These are phyloP conservation scores for Ampelomyces quisqualis DNA, from an alignment of 2,329 filamentous ascomycete genomes.

Conservation along the genomic window DNA sequence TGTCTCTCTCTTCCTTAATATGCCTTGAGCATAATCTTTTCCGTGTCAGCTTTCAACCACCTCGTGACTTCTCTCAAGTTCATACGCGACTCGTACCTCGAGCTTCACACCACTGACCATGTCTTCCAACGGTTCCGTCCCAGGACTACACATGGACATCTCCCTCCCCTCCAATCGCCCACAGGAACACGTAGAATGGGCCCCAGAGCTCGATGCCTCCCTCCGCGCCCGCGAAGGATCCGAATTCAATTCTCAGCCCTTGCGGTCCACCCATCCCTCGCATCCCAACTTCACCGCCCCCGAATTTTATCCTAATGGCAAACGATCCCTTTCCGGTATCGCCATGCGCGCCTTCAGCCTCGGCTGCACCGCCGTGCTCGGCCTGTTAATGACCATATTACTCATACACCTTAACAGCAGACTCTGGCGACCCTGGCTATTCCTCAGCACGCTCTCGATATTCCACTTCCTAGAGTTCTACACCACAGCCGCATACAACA, in stretches of 20 bases:
- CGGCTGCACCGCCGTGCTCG: constrained; percentile 42
- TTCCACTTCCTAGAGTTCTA: constrained; percentile 99
- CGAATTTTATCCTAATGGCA: constrained; percentile 46
- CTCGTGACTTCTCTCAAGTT: too few species aligned
- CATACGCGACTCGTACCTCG: too few species aligned
- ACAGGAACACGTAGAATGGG: constrained; percentile 23
- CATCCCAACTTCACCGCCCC: constrained; percentile 19
- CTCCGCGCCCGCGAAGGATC: constrained; percentile 29
- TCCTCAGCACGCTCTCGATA: constrained; percentile 66
- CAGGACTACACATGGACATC: constrained; percentile 29
- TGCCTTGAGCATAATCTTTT: constrained; percentile 12
- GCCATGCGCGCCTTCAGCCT: constrained; percentile 49
- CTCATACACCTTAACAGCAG: constrained; percentile 39
- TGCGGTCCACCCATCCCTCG: constrained; percentile 14
- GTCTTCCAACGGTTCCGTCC: constrained; percentile 26
- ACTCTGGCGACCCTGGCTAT: constrained; percentile 63
- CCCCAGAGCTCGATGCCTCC: constrained; percentile 29
- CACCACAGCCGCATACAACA: constrained; percentile 83
- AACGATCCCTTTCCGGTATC: constrained; percentile 51
- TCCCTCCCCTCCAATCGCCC: constrained; percentile 35
- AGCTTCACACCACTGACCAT: constrained; percentile 15
- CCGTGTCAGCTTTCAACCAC: too few species aligned
- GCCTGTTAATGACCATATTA: constrained; percentile 33
- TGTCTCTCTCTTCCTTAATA: too few species aligned
- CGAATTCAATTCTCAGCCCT: constrained; percentile 18